A percentile compares a stretch with the other conserved stretches of the same genome.
phyloP scores from a whole-genome alignment of 1,284 basidiomycete genomes.

The Ganoderma boninense region DNA sequence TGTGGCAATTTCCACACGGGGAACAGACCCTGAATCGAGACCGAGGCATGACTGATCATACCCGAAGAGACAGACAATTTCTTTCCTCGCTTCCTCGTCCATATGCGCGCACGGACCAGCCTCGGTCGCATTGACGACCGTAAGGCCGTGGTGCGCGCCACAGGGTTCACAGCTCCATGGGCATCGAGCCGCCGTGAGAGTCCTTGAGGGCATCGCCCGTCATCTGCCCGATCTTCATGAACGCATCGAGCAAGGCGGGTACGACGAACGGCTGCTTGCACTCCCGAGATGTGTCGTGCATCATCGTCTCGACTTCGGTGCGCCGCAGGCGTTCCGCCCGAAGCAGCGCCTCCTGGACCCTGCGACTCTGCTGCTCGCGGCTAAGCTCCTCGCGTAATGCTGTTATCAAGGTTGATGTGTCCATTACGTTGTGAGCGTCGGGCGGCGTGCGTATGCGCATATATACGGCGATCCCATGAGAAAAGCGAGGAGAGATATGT shows the following conservation, averaged over 20 bases:
- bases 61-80: neutral
- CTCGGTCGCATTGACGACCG: neutral
- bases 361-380: conserved; percentile 29
- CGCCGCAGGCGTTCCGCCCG: conserved; percentile 45
- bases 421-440: conserved; percentile 4
- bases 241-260: conserved; percentile 54
- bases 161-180: conserved; percentile 24
- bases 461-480: neutral
- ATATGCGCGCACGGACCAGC: neutral
- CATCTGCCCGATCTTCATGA: conserved; percentile 44
- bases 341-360: conserved; percentile 38
- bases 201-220: conserved; percentile 34
- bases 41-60: conserved; percentile 1
- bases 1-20: neutral
- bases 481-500: neutral
- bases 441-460: neutral
- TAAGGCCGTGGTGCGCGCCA: neutral
- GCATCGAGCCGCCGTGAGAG: conserved; percentile 12
- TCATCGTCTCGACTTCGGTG: conserved; percentile 43
- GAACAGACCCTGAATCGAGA: neutral
- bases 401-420: conserved; percentile 4
- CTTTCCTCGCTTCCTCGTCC: neutral
- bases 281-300: conserved; percentile 52
- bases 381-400: conserved; percentile 28
- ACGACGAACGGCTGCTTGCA: conserved; percentile 55